These are phyloP conservation scores for Prunus yedoensis DNA, from an alignment of 331 rosid genomes.

Conservation along the genomic window DNA sequence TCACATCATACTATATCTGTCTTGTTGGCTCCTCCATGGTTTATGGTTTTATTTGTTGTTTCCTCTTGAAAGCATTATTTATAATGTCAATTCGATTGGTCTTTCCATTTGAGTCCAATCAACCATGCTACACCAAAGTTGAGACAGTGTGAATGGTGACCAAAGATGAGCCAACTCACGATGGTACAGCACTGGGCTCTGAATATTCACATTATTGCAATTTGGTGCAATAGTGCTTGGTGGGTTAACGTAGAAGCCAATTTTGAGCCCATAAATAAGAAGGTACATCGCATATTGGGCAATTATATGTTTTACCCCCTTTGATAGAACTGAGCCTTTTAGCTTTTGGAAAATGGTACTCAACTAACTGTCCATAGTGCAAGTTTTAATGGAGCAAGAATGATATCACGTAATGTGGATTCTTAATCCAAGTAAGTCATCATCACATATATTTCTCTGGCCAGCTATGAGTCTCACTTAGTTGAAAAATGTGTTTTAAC, in stretches of 20 bases:
- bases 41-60: not conserved
- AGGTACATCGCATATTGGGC: not conserved
- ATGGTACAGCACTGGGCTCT: not conserved
- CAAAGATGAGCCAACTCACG: not conserved
- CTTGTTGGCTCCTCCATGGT: not conserved
- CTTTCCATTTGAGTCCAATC: slow-evolving; percentile 9
- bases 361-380: too few species aligned
- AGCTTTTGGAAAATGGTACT: too few species aligned
- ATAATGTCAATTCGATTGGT: not conserved
- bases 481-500: too few species aligned
- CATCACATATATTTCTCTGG: not conserved
- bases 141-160: not conserved
- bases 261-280: not conserved
- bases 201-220: not conserved
- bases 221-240: not conserved
- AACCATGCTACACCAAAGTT: not conserved
- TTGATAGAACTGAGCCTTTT: not conserved
- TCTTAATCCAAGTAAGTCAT: not conserved
- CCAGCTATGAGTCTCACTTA: not conserved
- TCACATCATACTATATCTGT: not conserved
- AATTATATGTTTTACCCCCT: too few species aligned
- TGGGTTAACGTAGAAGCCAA: not conserved
- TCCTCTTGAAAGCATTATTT: not conserved
- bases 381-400: too few species aligned
- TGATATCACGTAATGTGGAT: not conserved